phyloP scores from a whole-genome alignment of 2,329 filamentous ascomycete species.

The Sporothrix schenckii region DNA sequence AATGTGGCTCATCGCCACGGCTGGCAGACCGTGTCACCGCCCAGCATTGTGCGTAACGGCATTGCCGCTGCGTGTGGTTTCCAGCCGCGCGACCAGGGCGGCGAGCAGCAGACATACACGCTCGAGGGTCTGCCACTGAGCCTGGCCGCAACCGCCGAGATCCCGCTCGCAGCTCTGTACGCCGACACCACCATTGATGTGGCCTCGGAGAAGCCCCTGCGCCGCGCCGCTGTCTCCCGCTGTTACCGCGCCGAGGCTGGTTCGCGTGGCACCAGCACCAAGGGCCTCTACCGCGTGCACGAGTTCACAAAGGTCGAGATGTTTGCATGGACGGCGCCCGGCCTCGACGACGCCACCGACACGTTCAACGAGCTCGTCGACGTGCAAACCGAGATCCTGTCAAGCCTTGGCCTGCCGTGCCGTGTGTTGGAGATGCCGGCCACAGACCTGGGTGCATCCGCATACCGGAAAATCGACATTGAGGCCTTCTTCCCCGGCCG shows the following conservation, averaged over 20 bases:
- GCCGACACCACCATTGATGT: slow-evolving; percentile 70
- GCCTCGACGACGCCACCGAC: slow-evolving; percentile 52
- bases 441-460: slow-evolving; percentile 84
- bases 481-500: slow-evolving; percentile 92
- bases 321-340: slow-evolving; percentile 83
- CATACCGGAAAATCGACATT: slow-evolving; percentile 85
- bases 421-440: slow-evolving; percentile 92
- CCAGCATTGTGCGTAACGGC: slow-evolving; percentile 88
- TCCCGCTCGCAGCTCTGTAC: slow-evolving; percentile 88
- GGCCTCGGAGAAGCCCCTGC: slow-evolving; percentile 73
- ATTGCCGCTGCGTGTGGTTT: slow-evolving; percentile 91
- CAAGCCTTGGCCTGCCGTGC: slow-evolving; percentile 75
- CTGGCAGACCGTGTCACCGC: slow-evolving; percentile 81
- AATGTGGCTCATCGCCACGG: slow-evolving; percentile 70
- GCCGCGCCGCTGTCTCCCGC: slow-evolving; percentile 81
- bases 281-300: slow-evolving; percentile 94
- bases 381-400: slow-evolving; percentile 83
- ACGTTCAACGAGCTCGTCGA: slow-evolving; percentile 84
- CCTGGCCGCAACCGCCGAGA: slow-evolving; percentile 89
- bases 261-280: slow-evolving; percentile 84
- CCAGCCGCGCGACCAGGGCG: slow-evolving; percentile 85
- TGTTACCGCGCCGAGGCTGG: slow-evolving; percentile 96
- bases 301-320: slow-evolving; percentile 99
- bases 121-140: slow-evolving; percentile 74
- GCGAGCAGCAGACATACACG: slow-evolving; percentile 88